phyloP scores from a whole-genome alignment of 257 asterid species.

The Penstemon davidsonii region DNA sequence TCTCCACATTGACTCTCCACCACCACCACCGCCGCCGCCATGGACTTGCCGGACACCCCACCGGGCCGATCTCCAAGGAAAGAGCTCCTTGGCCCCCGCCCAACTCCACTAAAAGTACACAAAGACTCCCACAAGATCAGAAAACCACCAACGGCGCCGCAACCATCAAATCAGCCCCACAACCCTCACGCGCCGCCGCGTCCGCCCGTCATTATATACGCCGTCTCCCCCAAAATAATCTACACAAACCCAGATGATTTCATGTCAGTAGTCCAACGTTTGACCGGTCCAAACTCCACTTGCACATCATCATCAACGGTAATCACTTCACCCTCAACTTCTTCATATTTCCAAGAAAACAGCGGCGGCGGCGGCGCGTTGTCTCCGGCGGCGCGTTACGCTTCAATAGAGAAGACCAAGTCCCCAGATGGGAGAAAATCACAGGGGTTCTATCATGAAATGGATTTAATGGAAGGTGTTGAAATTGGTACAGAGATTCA shows the following conservation, averaged over 20 bases:
- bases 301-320: constrained; percentile 25
- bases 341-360: constrained; percentile 30
- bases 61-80: constrained; percentile 57
- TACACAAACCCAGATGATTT: constrained; percentile 98
- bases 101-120: constrained; percentile 69
- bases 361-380: constrained; percentile 38
- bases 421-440: constrained; percentile 41
- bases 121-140: constrained; percentile 85
- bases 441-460: constrained; percentile 24
- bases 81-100: constrained; percentile 92
- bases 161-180: constrained; percentile 20
- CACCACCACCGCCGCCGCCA: constrained; percentile 29
- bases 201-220: constrained; percentile 87
- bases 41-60: constrained; percentile 52
- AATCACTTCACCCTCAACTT: constrained; percentile 8
- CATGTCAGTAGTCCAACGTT: constrained; percentile 88
- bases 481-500: constrained; percentile 41
- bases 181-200: constrained; percentile 52
- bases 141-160: constrained; percentile 72
- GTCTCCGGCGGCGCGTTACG: constrained; percentile 88
- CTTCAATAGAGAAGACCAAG: constrained; percentile 62
- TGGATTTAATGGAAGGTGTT: constrained; percentile 36
- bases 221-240: constrained; percentile 87
- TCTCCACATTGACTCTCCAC: constrained; percentile 1
- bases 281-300: constrained; percentile 64